Evolutionary conservation across 257 asterid species (phyloP).

Genomic region (Ligustrum vulgare): DNA sequence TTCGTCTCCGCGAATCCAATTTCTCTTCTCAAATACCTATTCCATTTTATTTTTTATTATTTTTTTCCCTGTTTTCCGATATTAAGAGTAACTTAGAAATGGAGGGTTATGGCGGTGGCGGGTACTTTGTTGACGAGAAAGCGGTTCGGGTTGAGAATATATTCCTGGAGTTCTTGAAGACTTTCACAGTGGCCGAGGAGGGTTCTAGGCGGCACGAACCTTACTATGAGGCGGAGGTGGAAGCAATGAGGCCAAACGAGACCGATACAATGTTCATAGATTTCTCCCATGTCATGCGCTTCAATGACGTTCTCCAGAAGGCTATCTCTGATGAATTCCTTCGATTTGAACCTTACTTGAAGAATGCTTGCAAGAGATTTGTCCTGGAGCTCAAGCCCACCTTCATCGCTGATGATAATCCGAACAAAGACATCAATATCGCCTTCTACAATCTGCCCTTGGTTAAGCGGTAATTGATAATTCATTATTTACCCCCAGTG

Average conservation of each 20-base stretch:
- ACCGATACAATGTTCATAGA: conserved; percentile 91
- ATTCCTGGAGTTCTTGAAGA: conserved; percentile 81
- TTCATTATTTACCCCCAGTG: not conserved
- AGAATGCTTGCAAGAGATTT: conserved; percentile 87
- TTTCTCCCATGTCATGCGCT: conserved; percentile 90
- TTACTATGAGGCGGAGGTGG: conserved; percentile 78
- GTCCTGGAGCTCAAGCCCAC: conserved; percentile 79
- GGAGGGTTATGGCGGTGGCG: conserved; percentile 59
- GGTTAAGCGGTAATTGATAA: conserved; percentile 46
- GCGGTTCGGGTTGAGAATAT: conserved; percentile 79
- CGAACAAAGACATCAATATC: conserved; percentile 81
- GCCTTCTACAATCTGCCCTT: conserved; percentile 87
- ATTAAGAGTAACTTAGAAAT: conserved; percentile 28
- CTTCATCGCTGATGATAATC: conserved; percentile 70
- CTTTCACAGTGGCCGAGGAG: conserved; percentile 45
- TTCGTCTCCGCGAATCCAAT: not conserved
- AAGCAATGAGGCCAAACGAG: conserved; percentile 74
- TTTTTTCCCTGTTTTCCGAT: not conserved
- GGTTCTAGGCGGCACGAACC: conserved; percentile 55
- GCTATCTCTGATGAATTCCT: conserved; percentile 86
- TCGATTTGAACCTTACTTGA: conserved; percentile 78
- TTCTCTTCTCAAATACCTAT: not conserved
- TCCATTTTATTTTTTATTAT: too few relatives aligned
- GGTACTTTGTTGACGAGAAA: conserved; percentile 78
- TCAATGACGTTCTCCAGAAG: conserved; percentile 71